These are phyloP conservation scores for Hypomyces rosellus DNA, from an alignment of 2,329 filamentous ascomycete species.

Conservation along the genomic window DNA sequence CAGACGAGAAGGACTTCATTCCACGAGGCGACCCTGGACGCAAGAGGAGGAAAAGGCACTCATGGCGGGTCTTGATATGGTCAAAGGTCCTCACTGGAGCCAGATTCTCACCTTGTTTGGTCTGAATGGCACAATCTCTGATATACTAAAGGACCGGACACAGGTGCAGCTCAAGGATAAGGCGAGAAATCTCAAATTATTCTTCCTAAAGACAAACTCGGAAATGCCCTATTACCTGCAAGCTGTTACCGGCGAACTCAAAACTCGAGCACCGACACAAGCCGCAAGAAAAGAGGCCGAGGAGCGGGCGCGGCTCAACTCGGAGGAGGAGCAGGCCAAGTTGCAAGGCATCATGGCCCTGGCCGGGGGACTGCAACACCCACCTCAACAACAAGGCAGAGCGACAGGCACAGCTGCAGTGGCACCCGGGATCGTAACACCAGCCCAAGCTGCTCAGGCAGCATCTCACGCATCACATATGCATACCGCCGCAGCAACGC, in stretches of 20 bases:
- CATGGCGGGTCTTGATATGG: constrained; percentile 80
- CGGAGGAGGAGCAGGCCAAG: constrained; percentile 54
- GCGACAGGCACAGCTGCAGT: constrained; percentile 18
- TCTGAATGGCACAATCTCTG: constrained; percentile 68
- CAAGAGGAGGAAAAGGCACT: constrained; percentile 84
- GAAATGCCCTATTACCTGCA: constrained; percentile 86
- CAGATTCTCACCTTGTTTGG: constrained; percentile 84
- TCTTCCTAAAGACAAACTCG: constrained; percentile 85
- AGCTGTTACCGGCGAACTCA: constrained; percentile 82
- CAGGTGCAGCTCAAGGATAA: constrained; percentile 93
- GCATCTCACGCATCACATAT: constrained; percentile 12
- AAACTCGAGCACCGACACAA: constrained; percentile 72
- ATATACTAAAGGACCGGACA: constrained; percentile 80
- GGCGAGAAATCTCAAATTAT: constrained; percentile 80
- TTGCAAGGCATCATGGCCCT: constrained; percentile 55
- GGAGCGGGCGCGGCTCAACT: constrained; percentile 51
- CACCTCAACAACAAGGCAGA: constrained; percentile 21
- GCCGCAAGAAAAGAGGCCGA: constrained; percentile 64
- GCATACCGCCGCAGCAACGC: constrained; percentile 15
- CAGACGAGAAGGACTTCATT: constrained; percentile 51
- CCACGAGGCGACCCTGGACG: constrained; percentile 73
- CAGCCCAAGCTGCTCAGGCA: constrained; percentile 26
- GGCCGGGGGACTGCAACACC: constrained; percentile 45
- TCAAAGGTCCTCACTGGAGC: constrained; percentile 89
- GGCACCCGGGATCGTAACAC: constrained; percentile 26